Base-by-base conservation (phyloP, 768 basidiomycete genomes). In the Xerocomus potaroensis region DNA sequence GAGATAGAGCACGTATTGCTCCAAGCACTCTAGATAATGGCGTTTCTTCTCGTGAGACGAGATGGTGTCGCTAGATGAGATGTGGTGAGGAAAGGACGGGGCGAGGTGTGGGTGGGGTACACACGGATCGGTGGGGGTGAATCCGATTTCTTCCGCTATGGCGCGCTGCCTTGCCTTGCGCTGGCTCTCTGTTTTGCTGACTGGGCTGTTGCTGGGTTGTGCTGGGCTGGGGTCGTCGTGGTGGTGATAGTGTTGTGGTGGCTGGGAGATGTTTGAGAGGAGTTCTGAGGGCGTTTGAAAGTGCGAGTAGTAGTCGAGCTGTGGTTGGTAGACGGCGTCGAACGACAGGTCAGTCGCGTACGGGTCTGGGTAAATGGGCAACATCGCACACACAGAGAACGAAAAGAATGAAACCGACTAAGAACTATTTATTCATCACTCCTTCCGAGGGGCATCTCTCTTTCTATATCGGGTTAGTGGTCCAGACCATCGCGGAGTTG, bases 11-110 rank as follows among this genome's bases (percentile, higher is more conserved):
- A 86, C 77, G 60, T 87, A 88, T 48, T 83, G 76, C 53, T 88
- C 85, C 7, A 88, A 64, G 53, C 81, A 84, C 54, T 84, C 83
- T 19, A 87, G 72, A 56, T 87, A 87, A 55, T 81, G 75, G 3
- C 85, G 69, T 55, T 87, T 87, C 57, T 87, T 87, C 57, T 87
- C 85, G 55, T 88, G 85, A 6, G 84, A 85, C 3, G 85, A 82
- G 45, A 88, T 86, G n/a, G 73, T 73, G 41, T 87, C 85, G 1
- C 83, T 84, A 16, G 26, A 27, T 27, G 6, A 27, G 45, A 12
- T 12, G 39, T 4, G 18, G 35, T 2, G 19, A 11, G 15, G 39
- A 19, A 14, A 26, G 39, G 27, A 29, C 15, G 11, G 10, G 16
- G 14, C 8, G 19, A 12, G 14, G 10, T 1, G 27, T 0, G 15